These are phyloP conservation scores for Monosporascus sp. DNA, from an alignment of 2,329 filamentous ascomycete genomes.

Conservation along the genomic window DNA sequence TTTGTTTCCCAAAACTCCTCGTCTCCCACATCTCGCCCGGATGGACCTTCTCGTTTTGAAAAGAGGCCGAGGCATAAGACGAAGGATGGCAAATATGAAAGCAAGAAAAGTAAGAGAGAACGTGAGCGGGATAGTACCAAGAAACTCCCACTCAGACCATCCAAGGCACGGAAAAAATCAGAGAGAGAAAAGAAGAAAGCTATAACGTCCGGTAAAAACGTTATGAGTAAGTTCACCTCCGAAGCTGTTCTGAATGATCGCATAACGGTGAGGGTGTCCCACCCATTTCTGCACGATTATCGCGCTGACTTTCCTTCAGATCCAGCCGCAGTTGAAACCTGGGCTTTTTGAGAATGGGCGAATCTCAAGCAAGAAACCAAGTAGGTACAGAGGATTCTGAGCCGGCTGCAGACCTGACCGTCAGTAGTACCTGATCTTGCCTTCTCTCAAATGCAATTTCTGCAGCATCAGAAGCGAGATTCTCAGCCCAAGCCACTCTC, in stretches of 20 bases:
- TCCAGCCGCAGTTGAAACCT: slow-evolving; percentile 26
- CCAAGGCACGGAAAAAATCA: slow-evolving; percentile 12
- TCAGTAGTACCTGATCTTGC: slow-evolving; percentile 44
- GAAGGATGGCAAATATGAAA: slow-evolving; percentile 49
- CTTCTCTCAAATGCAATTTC: slow-evolving; percentile 47
- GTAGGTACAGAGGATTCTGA: slow-evolving; percentile 23
- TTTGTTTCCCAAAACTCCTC: slow-evolving; percentile 6
- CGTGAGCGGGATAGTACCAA: slow-evolving; percentile 18
- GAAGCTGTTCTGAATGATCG: slow-evolving; percentile 45
- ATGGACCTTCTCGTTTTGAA: slow-evolving; percentile 31
- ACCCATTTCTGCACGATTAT: background rate
- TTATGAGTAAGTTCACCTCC: slow-evolving; percentile 53
- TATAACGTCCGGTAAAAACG: slow-evolving; percentile 34
- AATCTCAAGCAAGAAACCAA: slow-evolving; percentile 26
- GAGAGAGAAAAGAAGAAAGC: slow-evolving; percentile 21
- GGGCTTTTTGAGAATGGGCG: slow-evolving; percentile 42
- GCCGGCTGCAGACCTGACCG: slow-evolving; percentile 3
- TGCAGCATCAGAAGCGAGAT: slow-evolving; percentile 22
- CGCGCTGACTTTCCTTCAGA: slow-evolving; percentile 14
- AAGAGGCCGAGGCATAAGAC: slow-evolving; percentile 51
- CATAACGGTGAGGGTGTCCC: slow-evolving; percentile 40
- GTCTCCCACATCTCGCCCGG: slow-evolving; percentile 10
- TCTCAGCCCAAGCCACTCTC: slow-evolving; percentile 17
- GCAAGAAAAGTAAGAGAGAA: slow-evolving; percentile 20
- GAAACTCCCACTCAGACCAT: slow-evolving; percentile 3